Conservation (phyloP, 75 land plant genomes). For the Picea glauca region DNA sequence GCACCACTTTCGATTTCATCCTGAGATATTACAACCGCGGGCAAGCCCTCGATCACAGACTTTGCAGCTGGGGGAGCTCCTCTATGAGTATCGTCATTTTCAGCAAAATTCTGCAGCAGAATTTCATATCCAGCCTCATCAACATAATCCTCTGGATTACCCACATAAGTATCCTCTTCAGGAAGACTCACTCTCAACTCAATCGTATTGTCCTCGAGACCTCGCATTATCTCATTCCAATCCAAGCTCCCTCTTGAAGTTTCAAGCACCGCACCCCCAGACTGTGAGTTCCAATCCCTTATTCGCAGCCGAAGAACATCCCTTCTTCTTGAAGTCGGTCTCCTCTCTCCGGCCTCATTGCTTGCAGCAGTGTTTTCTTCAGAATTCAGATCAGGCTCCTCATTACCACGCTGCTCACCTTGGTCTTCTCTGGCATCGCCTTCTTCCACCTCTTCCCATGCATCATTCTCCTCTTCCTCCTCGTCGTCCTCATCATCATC, state of each 20-base stretch:
- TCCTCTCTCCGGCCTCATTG: constrained; percentile 18
- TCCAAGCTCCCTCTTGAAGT: constrained; percentile 20
- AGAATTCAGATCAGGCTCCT: not conserved
- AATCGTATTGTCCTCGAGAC: constrained; percentile 33
- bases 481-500: constrained; percentile 4
- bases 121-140: constrained; percentile 51
- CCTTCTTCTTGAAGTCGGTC: constrained; percentile 9
- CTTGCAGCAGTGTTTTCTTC: constrained; percentile 12
- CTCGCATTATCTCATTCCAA: constrained; percentile 38
- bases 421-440: not conserved
- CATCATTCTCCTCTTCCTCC: constrained; percentile 16
- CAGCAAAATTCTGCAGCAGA: constrained; percentile 43
- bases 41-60: constrained; percentile 45
- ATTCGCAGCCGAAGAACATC: constrained; percentile 24
- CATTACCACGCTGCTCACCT: constrained; percentile 1
- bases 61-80: constrained; percentile 77
- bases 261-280: constrained; percentile 7
- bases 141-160: constrained; percentile 57
- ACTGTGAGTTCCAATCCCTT: constrained; percentile 14
- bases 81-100: constrained; percentile 30
- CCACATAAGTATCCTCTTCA: constrained; percentile 32
- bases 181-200: constrained; percentile 37
- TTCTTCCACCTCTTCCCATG: constrained; percentile 15
- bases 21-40: constrained; percentile 25
- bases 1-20: constrained; percentile 27